Conservation (phyloP, 805 yeast species). For the Yamadazyma insecticola region DNA sequence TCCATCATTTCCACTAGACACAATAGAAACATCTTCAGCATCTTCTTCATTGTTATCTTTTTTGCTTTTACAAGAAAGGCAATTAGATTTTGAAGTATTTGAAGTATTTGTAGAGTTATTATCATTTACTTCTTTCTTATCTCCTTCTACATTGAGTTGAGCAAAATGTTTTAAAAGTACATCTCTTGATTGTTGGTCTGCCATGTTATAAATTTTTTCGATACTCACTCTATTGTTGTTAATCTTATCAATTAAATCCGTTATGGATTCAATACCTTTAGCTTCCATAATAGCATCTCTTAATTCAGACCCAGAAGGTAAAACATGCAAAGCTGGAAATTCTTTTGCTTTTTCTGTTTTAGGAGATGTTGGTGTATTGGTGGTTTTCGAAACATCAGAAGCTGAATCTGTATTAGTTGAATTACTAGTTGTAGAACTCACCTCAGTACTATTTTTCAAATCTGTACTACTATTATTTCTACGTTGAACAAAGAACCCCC, state of each 20-base stretch:
- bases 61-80: too few relatives aligned
- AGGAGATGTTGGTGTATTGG: too few relatives aligned
- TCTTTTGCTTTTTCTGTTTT: constrained; percentile 7
- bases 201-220: constrained; percentile 42
- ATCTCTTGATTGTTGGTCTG: constrained; percentile 15
- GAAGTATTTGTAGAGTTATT: too few relatives aligned
- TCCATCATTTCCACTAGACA: too few relatives aligned
- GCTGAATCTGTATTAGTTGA: constrained; percentile 2
- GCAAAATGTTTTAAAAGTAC: constrained; percentile 15
- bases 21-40: constrained; percentile 1
- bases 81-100: too few relatives aligned
- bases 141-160: constrained; percentile 7
- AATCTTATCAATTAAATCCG: constrained; percentile 63
- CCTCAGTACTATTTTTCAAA: constrained; percentile 1
- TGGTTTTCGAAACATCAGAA: too few relatives aligned
- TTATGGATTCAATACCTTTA: constrained; percentile 67
- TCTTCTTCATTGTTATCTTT: background rate
- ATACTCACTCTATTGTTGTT: constrained; percentile 49
- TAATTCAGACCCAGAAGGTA: constrained; percentile 53
- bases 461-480: constrained; percentile 29
- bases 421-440: background rate
- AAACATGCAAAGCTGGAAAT: constrained; percentile 29
- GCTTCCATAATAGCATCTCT: constrained; percentile 65
- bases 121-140: too few relatives aligned
- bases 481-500: constrained; percentile 77